phyloP scores from a whole-genome alignment of 1,139 yeast genomes.

The Taiozyma sp. region DNA sequence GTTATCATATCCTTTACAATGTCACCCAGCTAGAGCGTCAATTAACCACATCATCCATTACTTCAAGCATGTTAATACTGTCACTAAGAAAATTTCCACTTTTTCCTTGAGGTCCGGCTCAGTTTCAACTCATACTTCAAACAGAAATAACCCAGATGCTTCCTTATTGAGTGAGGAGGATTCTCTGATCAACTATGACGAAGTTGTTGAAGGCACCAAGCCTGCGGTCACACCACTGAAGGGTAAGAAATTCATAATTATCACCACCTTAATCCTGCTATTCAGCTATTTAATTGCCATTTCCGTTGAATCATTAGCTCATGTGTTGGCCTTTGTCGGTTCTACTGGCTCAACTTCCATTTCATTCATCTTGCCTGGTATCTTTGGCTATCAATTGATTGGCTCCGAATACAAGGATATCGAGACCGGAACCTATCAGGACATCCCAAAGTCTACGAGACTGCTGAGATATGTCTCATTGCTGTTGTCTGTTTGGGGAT shows the following conservation, averaged over 20 bases:
- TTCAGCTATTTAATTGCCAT: conserved; percentile 72
- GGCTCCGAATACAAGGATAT: conserved; percentile 39
- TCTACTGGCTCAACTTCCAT: conserved; percentile 94
- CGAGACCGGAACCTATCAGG: conserved; percentile 20
- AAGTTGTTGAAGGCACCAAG: conserved; percentile 29
- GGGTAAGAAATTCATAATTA: conserved; percentile 48
- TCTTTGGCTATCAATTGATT: conserved; percentile 74
- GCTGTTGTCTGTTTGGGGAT: conserved; percentile 68
- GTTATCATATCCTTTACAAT: conserved; percentile 68
- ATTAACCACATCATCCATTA: conserved; percentile 64
- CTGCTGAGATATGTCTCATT: conserved; percentile 56
- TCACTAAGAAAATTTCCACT: conserved; percentile 17
- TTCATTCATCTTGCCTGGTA: conserved; percentile 88
- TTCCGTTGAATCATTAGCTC: conserved; percentile 73
- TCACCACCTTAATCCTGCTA: conserved; percentile 61
- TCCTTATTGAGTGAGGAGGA: conserved; percentile 8
- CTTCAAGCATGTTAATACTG: conserved; percentile 17
- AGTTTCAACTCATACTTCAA: not conserved
- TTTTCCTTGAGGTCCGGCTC: conserved; percentile 6
- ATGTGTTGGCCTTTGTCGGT: conserved; percentile 88
- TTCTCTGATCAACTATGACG: conserved; percentile 22
- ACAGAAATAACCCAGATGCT: not conserved
- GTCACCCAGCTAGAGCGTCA: conserved; percentile 76
- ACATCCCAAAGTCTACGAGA: conserved; percentile 36
- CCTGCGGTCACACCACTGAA: conserved; percentile 24